Conservation (phyloP, 108 stramenopile species). For the Stephanodiscus triporus region DNA sequence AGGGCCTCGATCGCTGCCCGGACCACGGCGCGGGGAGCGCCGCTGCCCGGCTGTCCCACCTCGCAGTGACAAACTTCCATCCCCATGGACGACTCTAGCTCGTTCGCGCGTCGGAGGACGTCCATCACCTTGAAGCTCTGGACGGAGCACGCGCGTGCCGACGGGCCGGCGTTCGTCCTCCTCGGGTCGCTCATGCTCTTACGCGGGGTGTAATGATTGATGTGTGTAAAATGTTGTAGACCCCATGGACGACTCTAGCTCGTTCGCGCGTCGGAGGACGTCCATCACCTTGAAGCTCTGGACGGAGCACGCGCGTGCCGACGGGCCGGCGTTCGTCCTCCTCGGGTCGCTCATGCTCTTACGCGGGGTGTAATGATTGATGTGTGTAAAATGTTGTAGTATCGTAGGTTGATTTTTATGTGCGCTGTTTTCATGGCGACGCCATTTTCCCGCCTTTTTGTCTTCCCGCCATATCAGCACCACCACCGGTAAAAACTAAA, state of each 20-base stretch:
- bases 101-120: conserved; percentile 79
- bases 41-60: conserved; percentile 89
- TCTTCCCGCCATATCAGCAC: too few species aligned
- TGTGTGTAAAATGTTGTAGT: too few species aligned
- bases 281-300: conserved; percentile 93
- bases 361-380: too few species aligned
- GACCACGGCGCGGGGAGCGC: conserved; percentile 77
- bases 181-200: neutral
- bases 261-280: conserved; percentile 79
- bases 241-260: conserved; percentile 64
- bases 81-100: conserved; percentile 64
- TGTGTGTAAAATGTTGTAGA: too few species aligned
- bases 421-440: too few species aligned
- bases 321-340: neutral
- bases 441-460: too few species aligned
- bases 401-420: too few species aligned
- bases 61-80: conserved; percentile 78
- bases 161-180: neutral
- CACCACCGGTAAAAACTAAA: too few species aligned
- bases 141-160: conserved; percentile 44
- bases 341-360: neutral
- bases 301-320: conserved; percentile 44
- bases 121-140: conserved; percentile 93
- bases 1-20: conserved; percentile 72
- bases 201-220: too few species aligned